Evolutionary conservation across 2,329 filamentous ascomycete species (phyloP), one percentile per base, ranked within the genome.

Genomic region (Neofusicoccum kwambonambiense): DNA sequence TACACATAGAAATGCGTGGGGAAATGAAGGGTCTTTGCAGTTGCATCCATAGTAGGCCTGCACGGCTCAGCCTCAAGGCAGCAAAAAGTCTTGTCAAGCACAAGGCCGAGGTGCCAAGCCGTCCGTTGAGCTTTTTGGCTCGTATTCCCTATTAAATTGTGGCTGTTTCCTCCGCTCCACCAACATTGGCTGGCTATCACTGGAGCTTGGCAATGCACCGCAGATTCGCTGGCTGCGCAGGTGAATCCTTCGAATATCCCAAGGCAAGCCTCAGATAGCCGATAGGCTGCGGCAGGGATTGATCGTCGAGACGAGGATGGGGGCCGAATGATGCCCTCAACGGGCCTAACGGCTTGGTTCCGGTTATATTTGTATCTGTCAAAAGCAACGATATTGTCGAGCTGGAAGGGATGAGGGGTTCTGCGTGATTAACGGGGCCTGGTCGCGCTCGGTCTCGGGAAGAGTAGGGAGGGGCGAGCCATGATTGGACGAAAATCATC

Each of bases 21-120:
- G 54, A 60, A 47, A 60, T 60, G 41, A 60, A 60, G 41, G 56
- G 56, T 60, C 44, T 47, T 12, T 60, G 56, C 56, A 47, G 42
- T 2, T 57, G 41, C n/a, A 37, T 17, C 54, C 54, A 35, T 17
- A 11, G 41, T n/a, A 41, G n/a, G 35, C n/a, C 27, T 31, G 27
- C 27, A 31, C 13, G 56, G n/a, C 42, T 60, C 56, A 60, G 56
- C 41, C 56, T 19, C 56, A 22, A 41, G 22, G 19, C 12, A 31
- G 22, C 13, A n/a, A 57, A 13, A 60, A 60, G 41, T 47, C 56
- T 60, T 60, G 42, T 47, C 42, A 47, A 9, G 11, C 22, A 44
- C 54, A 45, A 58, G 54, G 19, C 41, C 7, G 41, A 13, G 6
- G 15, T 17, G 41, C 41, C 54, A 58, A 58, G 54, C 37, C 35